phyloP scores from a whole-genome alignment of 495 filamentous ascomycete species.

The Cercophora newfieldiana region DNA sequence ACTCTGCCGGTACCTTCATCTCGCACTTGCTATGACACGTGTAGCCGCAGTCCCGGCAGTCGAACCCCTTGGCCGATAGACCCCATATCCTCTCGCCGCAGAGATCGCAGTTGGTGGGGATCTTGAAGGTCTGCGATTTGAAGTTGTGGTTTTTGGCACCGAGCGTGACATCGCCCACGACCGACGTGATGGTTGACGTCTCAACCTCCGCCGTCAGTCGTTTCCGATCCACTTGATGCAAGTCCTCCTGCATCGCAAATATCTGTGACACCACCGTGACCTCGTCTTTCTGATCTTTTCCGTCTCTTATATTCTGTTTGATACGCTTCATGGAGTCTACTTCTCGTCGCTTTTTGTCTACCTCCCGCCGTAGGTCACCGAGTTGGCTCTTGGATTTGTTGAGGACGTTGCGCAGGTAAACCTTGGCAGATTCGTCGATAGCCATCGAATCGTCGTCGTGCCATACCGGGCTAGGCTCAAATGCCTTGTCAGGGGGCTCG shows the following conservation, averaged over 20 bases:
- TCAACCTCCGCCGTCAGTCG: slow-evolving; percentile 88
- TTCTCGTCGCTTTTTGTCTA: slow-evolving; percentile 80
- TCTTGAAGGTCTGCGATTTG: slow-evolving; percentile 95
- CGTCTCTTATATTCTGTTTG: slow-evolving; percentile 73
- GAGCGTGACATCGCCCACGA: slow-evolving; percentile 85
- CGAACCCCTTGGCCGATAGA: slow-evolving; percentile 90
- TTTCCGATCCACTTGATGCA: slow-evolving; percentile 85
- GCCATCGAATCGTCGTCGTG: slow-evolving; percentile 86
- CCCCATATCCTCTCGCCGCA: slow-evolving; percentile 98
- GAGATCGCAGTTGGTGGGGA: slow-evolving; percentile 96
- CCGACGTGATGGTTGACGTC: slow-evolving; percentile 79
- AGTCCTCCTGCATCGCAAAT: slow-evolving; percentile 75
- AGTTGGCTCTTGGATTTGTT: slow-evolving; percentile 84
- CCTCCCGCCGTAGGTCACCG: slow-evolving; percentile 73
- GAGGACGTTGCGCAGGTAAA: slow-evolving; percentile 88
- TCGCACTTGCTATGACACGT: slow-evolving; percentile 98
- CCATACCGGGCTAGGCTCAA: slow-evolving; percentile 97
- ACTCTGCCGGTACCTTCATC: slow-evolving; percentile 96
- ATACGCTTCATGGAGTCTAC: slow-evolving; percentile 71
- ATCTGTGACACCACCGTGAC: slow-evolving; percentile 73
- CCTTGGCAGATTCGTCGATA: slow-evolving; percentile 78
- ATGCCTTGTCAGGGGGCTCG: slow-evolving; percentile 79
- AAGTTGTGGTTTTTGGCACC: slow-evolving; percentile 95
- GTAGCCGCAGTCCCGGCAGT: slow-evolving; percentile 93
- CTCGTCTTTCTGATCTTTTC: slow-evolving; percentile 82